Evolutionary conservation across 495 filamentous ascomycete genomes (phyloP), one percentile per base, ranked within the genome.

Genomic region (Aspergillus wentii): DNA sequence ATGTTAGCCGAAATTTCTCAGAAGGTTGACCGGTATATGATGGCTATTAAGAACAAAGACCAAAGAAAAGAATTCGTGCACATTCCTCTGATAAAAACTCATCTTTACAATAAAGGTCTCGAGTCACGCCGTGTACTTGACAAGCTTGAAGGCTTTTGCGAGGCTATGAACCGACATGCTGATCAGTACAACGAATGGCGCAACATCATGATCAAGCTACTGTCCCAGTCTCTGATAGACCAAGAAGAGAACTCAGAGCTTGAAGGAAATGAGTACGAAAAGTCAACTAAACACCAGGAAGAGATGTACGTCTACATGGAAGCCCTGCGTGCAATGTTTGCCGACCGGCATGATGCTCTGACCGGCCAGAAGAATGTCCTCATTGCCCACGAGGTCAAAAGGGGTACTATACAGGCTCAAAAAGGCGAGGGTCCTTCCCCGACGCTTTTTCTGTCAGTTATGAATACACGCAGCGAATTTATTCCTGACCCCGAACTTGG

Each of bases 181-280:
- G 59, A 72, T 20, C 62, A 78, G 33, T 71, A 95, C 17, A 72
- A 81, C 11, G 66, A 83, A 40, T 95, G 85, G 86, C 72, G 89
- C 19, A 70, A 81, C 17, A 64, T 75, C 16, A 76, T 88, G 43
- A 70, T 85, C 21, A 66, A 83, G 33, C 71, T 91, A 14, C 70
- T 96, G 2, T 61, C 80, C 1, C 69, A 79, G 30, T 76, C 85
- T 0, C 69, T 98, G 5, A 83, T 98, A 16, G 92, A 96, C 47
- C 77, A 89, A 48, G 88, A 94, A 33, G 74, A 72, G 10, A 64
- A 71, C 6, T 53, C 54, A 22, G 85, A 92, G 62, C 72, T 80
- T 1, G 85, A 88, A 26, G 91, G 92, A 22, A 78, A 95, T 16
- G 91, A 96, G 56, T 94, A 92, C 44, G 86, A 88, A 43, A 75